These are phyloP conservation scores for Poteriospumella lacustris DNA, from an alignment of 108 stramenopile species.

Conservation along the genomic window DNA sequence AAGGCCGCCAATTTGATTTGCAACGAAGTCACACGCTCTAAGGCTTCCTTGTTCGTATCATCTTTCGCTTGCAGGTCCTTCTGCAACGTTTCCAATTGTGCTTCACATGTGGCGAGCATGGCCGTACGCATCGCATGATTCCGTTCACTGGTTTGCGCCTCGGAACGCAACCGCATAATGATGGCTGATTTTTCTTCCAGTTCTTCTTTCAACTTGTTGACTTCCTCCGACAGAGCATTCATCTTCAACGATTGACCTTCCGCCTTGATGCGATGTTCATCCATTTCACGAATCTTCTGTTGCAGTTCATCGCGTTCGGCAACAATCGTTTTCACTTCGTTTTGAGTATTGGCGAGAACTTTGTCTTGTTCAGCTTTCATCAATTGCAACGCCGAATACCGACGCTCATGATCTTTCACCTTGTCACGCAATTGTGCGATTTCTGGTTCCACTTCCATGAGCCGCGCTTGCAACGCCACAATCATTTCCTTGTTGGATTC, in stretches of 20 bases:
- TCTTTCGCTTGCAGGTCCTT: background rate
- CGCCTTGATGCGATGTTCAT: background rate
- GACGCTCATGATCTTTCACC: background rate
- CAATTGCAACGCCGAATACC: background rate
- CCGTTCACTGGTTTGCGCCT: background rate
- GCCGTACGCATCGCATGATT: constrained; percentile 31
- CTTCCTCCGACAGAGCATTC: background rate
- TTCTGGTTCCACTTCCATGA: constrained; percentile 12
- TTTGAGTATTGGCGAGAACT: background rate
- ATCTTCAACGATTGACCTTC: background rate
- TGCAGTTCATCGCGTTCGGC: background rate
- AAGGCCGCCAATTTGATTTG: background rate
- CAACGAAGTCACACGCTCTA: background rate
- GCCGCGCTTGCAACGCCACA: background rate
- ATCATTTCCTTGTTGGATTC: background rate
- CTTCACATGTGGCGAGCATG: constrained; percentile 1
- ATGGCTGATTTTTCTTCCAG: background rate
- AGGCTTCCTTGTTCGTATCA: background rate
- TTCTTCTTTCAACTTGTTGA: background rate
- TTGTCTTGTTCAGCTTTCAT: constrained; percentile 13
- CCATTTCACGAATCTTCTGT: background rate
- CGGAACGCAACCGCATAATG: background rate
- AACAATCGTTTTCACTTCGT: constrained; percentile 5
- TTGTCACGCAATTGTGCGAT: background rate
- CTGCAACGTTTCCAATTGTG: constrained; percentile 3